A percentile compares a stretch with the other conserved stretches of the same genome.
phyloP scores from a whole-genome alignment of 495 filamentous ascomycete genomes.

The Rhypophila decipiens region DNA sequence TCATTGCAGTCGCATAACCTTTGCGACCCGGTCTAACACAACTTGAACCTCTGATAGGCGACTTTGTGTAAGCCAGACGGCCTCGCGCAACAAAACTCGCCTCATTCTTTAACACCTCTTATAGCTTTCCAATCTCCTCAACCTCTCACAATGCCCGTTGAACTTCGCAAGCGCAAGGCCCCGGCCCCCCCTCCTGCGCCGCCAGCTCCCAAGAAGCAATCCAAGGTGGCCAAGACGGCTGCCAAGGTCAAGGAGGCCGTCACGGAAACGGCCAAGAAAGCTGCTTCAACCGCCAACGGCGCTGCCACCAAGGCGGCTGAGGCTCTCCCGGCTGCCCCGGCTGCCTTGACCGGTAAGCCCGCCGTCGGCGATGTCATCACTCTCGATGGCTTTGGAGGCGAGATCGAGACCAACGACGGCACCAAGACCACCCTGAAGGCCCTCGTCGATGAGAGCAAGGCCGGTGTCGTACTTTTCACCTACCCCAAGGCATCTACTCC shows the following conservation, averaged over 20 bases:
- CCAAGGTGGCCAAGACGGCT: slow-evolving; percentile 36
- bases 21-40: slow-evolving; percentile 3
- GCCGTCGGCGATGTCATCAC: slow-evolving; percentile 47
- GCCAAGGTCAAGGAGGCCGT: slow-evolving; percentile 40
- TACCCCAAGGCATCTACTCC: slow-evolving; percentile 94
- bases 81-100: slow-evolving; percentile 2
- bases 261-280: slow-evolving; percentile 24
- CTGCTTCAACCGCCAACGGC: slow-evolving; percentile 16
- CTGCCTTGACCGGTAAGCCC: slow-evolving; percentile 21
- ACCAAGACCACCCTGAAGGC: slow-evolving; percentile 65
- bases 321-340: slow-evolving; percentile 9
- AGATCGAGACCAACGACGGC: slow-evolving; percentile 80
- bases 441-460: slow-evolving; percentile 74
- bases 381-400: slow-evolving; percentile 71
- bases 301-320: slow-evolving; percentile 15
- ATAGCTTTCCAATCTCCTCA: not conserved
- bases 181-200: slow-evolving; percentile 48
- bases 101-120: not conserved
- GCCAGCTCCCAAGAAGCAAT: slow-evolving; percentile 47
- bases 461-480: slow-evolving; percentile 86
- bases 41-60: not conserved
- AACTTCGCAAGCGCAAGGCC: slow-evolving; percentile 73
- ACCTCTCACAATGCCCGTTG: slow-evolving; percentile 41
- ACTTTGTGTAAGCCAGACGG: slow-evolving; percentile 1
- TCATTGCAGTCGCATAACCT: slow-evolving; percentile 6